Base-by-base conservation (phyloP, 352 stramenopile genomes). In the Thraustochytrium sp. region DNA sequence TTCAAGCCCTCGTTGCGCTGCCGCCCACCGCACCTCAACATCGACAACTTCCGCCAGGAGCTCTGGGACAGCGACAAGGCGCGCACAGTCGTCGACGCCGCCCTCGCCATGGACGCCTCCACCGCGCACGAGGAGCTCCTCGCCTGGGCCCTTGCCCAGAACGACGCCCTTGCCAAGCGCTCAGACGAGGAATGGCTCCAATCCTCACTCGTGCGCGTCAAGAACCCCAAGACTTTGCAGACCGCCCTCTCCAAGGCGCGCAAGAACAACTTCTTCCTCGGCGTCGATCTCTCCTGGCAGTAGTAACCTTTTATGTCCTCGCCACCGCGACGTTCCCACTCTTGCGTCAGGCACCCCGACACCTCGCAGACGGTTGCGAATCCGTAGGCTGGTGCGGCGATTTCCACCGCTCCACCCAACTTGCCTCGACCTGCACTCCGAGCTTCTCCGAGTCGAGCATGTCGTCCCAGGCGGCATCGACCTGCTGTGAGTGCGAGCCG, bases 11-110 rank as follows among this genome's bases (percentile, higher is more conserved):
- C 44, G n/a, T 23, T 63, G 46, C 46, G 46, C 11, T 80, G 68
- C 68, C 46, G 68, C 23, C 44, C 68, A 44, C 68, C 68, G 29
- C 68, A 80, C 49, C 51, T 80, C 21, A 80, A 80, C 26, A 38
- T 80, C 13, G 68, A 80, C 68, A 80, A 80, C 9, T 64, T 80
- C 29, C 46, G 68, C 23, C 68, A 80, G 26, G 68, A 80, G 51
- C 49, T 80, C 5, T 80, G 31, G 26, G 68, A 80, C 9, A 80
- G 68, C 42, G 68, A 80, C 11, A 64, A 40, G 34, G 68, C 53
- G 3, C 34, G 53, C 18, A 46, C 4, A 23, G 46, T 75, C 48
- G 8, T 80, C 23, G 31, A 18, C 34, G 53, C 76, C 31, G 68
- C 53, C 26, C 34, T 42, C 4, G 36, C 11, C 13, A 51, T 4